Base-by-base conservation (phyloP, 2,329 filamentous ascomycete genomes). In the Pseudogymnoascus sp. region DNA sequence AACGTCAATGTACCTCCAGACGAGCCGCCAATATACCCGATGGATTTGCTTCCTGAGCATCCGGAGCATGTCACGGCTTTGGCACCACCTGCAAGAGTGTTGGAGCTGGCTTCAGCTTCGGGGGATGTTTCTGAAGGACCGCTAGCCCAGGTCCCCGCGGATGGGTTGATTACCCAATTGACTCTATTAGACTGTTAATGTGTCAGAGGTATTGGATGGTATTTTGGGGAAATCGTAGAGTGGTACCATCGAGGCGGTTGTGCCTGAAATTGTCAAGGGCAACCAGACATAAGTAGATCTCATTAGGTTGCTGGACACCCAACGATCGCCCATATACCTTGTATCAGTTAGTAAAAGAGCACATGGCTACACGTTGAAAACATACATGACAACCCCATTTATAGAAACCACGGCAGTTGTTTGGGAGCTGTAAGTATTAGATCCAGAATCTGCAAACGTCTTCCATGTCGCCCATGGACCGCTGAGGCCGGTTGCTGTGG, bases 281-380 rank as follows among this genome's bases (percentile, higher is more conserved):
- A 89, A 78, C 86, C 86, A 89, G 43, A 89, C 75, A 69, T 89
- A 89, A 0, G 85, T 87, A 62, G 80, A 83, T 0, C 81, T 76
- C 73, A 80, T 81, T 0, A 90, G 78, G 67, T 89, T 85, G n/a
- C 73, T 72, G 4, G 78, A 80, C 0, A 83, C 74, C 87, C 87
- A 90, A 21, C 87, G 82, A 73, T 90, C 87, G 19, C 87, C 87
- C 74, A 88, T 82, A 74, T 89, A 90, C 67, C 87, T 80, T 60
- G 51, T 37, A 16, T 6, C 4, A 21, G 13, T 64, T 61, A 63
- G 61, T 41, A 19, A 7, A 3, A 45, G 57, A n/a, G 21, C 16
- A n/a, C 8, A n/a, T 61, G 39, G 21, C 21, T 54, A 54, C 19
- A 41, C n/a, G 28, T 34, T 37, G 16, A 23, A 36, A 41, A 41